Percentiles rank a stretch among this genome's conserved stretches.
Conservation (phyloP, 2,329 filamentous ascomycete species). For the Simplicillium sp. region DNA sequence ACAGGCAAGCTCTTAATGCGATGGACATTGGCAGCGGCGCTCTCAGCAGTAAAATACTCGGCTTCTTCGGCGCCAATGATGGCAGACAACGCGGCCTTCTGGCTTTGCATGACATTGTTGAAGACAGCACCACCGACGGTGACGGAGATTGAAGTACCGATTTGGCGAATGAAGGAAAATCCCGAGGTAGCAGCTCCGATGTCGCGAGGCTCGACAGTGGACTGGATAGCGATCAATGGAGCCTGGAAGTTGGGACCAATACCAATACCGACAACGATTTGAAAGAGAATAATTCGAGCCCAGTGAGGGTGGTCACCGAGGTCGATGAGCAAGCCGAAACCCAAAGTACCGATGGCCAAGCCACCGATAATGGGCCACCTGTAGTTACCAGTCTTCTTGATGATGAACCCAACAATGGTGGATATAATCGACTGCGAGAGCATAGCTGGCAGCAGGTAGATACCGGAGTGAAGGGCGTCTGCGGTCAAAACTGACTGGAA, state of each 20-base stretch:
- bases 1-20: conserved; percentile 42
- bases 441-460: conserved; percentile 64
- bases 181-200: conserved; percentile 61
- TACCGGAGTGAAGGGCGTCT: conserved; percentile 60
- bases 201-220: conserved; percentile 49
- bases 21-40: conserved; percentile 51
- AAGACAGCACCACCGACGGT: conserved; percentile 73
- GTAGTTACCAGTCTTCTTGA: conserved; percentile 58
- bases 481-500: conserved; percentile 68
- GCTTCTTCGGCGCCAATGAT: conserved; percentile 43
- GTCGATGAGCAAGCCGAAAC: conserved; percentile 54
- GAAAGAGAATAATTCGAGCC: conserved; percentile 49
- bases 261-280: conserved; percentile 54
- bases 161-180: conserved; percentile 58
- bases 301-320: conserved; percentile 46
- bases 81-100: conserved; percentile 34
- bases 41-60: conserved; percentile 42
- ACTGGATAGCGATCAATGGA: conserved; percentile 59
- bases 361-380: conserved; percentile 50
- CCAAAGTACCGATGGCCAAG: conserved; percentile 50
- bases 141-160: conserved; percentile 58
- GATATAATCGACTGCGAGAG: conserved; percentile 57
- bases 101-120: conserved; percentile 60
- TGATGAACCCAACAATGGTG: conserved; percentile 43
- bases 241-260: conserved; percentile 62